A percentile compares a stretch with the other conserved stretches of the same genome.
Conservation (phyloP, 1,284 basidiomycete genomes). For the Malassezia furfur region DNA sequence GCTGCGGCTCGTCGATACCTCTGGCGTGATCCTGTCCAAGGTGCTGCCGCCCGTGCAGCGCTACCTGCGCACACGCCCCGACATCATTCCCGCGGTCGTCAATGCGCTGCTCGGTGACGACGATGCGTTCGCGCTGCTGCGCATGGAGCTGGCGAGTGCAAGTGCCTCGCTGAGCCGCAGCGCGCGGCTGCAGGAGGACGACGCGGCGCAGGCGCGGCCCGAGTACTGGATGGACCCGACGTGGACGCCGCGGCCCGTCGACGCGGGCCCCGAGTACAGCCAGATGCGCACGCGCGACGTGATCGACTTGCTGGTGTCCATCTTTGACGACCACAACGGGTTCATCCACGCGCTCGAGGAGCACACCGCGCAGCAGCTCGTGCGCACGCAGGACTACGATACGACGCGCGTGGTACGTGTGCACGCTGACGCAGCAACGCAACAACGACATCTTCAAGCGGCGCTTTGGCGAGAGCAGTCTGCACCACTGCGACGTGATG, state of each 20-base stretch:
- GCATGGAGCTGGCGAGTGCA: conserved; percentile 30
- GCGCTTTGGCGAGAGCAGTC: conserved; percentile 36
- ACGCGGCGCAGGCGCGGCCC: conserved; percentile 11
- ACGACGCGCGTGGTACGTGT: conserved; percentile 18
- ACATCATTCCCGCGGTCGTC: conserved; percentile 41
- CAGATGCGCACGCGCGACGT: conserved; percentile 38
- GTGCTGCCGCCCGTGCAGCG: conserved; percentile 35
- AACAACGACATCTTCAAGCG: conserved; percentile 45
- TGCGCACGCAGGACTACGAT: conserved; percentile 33
- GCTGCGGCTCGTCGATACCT: conserved; percentile 78
- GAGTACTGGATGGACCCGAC: conserved; percentile 18
- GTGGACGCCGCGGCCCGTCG: conserved; percentile 17
- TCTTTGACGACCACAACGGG: conserved; percentile 42
- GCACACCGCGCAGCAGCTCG: conserved; percentile 39
- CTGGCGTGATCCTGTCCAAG: conserved; percentile 66
- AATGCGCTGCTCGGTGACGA: conserved; percentile 41
- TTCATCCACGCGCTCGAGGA: conserved; percentile 42
- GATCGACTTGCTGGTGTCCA: conserved; percentile 40
- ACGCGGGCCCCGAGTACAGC: conserved; percentile 32
- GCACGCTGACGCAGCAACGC: conserved; percentile 16
- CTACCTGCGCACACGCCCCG: conserved; percentile 35
- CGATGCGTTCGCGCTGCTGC: conserved; percentile 34
- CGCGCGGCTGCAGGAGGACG: background rate
- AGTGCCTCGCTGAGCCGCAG: conserved; percentile 16
- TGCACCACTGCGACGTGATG: conserved; percentile 46